Base-by-base conservation (phyloP, 306 rosid genomes). In the Lathyrus tuberosus region DNA sequence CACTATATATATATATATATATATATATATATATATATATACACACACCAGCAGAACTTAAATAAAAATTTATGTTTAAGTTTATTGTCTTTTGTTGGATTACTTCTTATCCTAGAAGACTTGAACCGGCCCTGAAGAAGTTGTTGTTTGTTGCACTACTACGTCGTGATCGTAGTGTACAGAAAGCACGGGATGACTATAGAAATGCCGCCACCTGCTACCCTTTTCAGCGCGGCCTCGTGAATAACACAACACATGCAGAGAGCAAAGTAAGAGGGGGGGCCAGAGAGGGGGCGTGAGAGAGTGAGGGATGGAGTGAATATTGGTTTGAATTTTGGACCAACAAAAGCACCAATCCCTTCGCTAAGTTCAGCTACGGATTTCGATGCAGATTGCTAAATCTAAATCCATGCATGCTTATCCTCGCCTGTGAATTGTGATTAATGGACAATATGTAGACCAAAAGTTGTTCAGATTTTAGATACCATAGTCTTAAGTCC, bases 361-460 rank as follows among this genome's bases (percentile, higher is more conserved):
- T 70, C 64, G 49, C 61, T 33, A 40, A 35, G 5, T 66, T 61
- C 76, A 53, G 60, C 80, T 66, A 76, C 77, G 40, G 63, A 79
- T 79, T 62, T 76, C 82, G 65, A 83, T 49, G 77, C 77, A 79
- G 72, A 76, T 76, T 76, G 77, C 64, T 67, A 53, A 73, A 82
- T 57, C 70, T 67, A 53, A 73, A 82, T 57, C 66, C 70, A 64
- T 74, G 80, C 77, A 44, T 46, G 22, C 44, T 62, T 11, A 53
- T 53, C 31, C 60, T 56, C 70, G 0, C 17, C 17, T 24, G 13
- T 57, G 5, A 20, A 10, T 52, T 20, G 31, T 52, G 31, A 52
- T 52, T 52, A 33, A 22, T 4, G 33, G 60, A 53, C 33, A 22
- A 53, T 53, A 47, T 47, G 33, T 22, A 22, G 22, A 30, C 41